These are phyloP conservation scores for Saccharomyces mikatae DNA, from an alignment of 805 yeast genomes.

Conservation along the genomic window DNA sequence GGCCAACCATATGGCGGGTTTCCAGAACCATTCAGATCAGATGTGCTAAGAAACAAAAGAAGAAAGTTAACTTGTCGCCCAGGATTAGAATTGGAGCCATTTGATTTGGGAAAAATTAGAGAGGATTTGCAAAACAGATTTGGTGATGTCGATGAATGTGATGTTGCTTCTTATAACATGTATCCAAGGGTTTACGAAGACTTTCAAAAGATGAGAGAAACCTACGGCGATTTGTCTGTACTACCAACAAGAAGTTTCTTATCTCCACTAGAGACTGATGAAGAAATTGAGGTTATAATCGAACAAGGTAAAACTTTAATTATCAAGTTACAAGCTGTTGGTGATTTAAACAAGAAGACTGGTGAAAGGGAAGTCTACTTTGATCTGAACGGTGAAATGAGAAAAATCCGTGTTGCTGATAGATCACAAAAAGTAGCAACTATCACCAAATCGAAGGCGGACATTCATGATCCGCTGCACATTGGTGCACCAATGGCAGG, in stretches of 20 bases:
- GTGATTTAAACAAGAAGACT: constrained; percentile 72
- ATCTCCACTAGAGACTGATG: constrained; percentile 76
- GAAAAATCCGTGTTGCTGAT: constrained; percentile 88
- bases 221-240: constrained; percentile 85
- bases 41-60: constrained; percentile 83
- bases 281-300: constrained; percentile 78
- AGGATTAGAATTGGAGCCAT: constrained; percentile 77
- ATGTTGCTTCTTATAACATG: constrained; percentile 92
- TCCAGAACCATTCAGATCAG: constrained; percentile 95
- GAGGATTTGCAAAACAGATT: constrained; percentile 67
- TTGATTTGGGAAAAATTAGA: constrained; percentile 62
- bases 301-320: constrained; percentile 91
- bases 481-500: constrained; percentile 99
- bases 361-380: constrained; percentile 94
- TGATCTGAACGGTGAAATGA: constrained; percentile 94
- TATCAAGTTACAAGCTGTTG: constrained; percentile 82
- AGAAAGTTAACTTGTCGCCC: constrained; percentile 82
- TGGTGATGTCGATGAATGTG: constrained; percentile 71
- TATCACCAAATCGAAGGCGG: constrained; percentile 81
- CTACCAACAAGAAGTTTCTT: constrained; percentile 86
- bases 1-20: constrained; percentile 98
- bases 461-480: constrained; percentile 73
- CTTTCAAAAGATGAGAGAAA: constrained; percentile 60
- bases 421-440: constrained; percentile 76
- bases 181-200: constrained; percentile 93